Conservation (phyloP, 139 green algal genomes). For the Chlorella sp. region DNA sequence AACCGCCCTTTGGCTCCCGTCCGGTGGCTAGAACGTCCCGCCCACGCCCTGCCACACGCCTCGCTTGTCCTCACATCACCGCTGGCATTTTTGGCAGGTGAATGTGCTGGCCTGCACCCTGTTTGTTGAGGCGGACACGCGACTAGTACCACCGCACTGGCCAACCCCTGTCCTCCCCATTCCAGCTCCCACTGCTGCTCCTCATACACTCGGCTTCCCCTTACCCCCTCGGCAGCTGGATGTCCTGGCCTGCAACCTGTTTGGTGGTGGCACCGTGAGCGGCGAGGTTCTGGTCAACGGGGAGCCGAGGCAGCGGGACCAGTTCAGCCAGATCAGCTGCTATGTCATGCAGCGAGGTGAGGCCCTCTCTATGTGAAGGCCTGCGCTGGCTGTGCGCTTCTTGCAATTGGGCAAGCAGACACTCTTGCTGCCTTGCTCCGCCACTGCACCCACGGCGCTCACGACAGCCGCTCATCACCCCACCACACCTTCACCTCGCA, state of each 20-base stretch:
- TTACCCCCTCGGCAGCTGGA: conserved; percentile 60
- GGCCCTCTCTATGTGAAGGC: not conserved
- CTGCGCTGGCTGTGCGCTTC: not conserved
- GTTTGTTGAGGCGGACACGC: no score
- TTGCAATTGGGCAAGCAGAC: no score
- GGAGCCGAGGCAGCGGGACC: not conserved
- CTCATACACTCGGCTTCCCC: not conserved
- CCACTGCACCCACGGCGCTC: no score
- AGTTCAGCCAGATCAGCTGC: conserved; percentile 49
- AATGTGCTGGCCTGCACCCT: conserved; percentile 66
- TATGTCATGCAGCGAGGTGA: conserved; percentile 70
- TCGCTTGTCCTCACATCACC: no score
- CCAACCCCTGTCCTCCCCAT: no score
- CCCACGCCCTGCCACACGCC: not conserved
- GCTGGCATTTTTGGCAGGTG: conserved; percentile 64
- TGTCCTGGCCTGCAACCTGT: conserved; percentile 59
- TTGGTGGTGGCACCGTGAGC: conserved; percentile 13
- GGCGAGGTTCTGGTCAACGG: conserved; percentile 68
- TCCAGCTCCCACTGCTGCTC: no score
- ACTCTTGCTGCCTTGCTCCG: no score
- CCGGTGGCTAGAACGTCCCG: no score
- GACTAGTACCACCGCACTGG: no score
- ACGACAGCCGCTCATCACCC: not conserved
- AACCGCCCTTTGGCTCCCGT: not conserved
- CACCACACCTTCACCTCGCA: not conserved